Percentiles rank a stretch among this genome's conserved stretches.
Conservation (phyloP, 1,284 basidiomycete genomes). For the Hypsizygus ulmarius region DNA sequence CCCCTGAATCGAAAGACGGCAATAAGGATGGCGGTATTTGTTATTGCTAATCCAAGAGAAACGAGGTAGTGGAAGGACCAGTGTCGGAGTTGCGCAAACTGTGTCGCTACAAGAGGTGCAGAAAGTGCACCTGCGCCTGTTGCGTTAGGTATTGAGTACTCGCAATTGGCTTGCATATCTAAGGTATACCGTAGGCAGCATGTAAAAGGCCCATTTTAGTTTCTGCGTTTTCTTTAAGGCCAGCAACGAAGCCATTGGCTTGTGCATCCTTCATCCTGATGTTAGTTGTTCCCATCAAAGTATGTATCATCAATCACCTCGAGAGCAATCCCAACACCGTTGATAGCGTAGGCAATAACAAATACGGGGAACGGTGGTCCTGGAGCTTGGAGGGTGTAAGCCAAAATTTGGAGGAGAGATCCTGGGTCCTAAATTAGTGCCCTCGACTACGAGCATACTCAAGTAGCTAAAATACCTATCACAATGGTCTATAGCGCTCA, state of each 20-base stretch:
- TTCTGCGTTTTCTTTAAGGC: conserved; percentile 42
- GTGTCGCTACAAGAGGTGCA: conserved; percentile 62
- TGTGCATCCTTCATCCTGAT: conserved; percentile 43
- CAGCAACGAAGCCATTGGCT: conserved; percentile 53
- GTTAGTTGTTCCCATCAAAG: neutral
- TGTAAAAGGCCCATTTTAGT: conserved; percentile 66
- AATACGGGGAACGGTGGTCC: conserved; percentile 69
- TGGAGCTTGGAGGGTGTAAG: conserved; percentile 46
- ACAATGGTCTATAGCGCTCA: conserved; percentile 31
- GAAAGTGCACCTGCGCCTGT: conserved; percentile 57
- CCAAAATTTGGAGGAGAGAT: conserved; percentile 44
- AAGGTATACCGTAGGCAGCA: conserved; percentile 37
- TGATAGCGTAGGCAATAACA: conserved; percentile 55
- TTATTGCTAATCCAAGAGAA: conserved; percentile 53
- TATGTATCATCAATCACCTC: conserved; percentile 11
- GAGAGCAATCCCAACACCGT: conserved; percentile 42
- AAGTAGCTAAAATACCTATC: conserved; percentile 27
- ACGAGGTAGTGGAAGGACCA: conserved; percentile 70
- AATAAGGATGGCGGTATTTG: conserved; percentile 44
- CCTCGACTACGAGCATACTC: neutral
- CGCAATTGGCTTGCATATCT: conserved; percentile 37
- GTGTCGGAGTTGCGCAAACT: conserved; percentile 47
- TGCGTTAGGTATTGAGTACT: neutral
- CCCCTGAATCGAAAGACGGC: conserved; percentile 50
- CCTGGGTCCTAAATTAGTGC: conserved; percentile 25